These are phyloP conservation scores for Tricholoma matsutake DNA, from an alignment of 768 basidiomycete genomes.

Conservation along the genomic window DNA sequence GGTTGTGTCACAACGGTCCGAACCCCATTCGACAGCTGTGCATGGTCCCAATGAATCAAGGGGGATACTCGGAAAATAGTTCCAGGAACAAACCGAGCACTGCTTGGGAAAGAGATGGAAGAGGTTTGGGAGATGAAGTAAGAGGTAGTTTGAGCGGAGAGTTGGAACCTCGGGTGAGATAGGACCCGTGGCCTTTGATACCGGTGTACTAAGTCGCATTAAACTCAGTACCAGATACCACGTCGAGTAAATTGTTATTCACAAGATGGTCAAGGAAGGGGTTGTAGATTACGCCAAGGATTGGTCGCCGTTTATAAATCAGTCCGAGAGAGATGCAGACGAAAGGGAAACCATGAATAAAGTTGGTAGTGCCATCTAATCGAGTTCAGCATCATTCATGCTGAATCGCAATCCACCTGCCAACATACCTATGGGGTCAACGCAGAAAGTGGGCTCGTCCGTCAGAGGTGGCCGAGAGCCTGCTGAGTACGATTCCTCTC, in stretches of 20 bases:
- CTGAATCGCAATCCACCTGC: neutral
- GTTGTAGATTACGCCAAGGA: conserved; percentile 91
- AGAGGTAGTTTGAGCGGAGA: conserved; percentile 63
- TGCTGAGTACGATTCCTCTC: conserved; percentile 88
- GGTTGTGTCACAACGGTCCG: conserved; percentile 56
- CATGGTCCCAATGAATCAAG: neutral
- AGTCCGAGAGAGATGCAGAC: conserved; percentile 91
- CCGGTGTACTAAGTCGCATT: conserved; percentile 61
- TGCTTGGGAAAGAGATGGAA: conserved; percentile 67
- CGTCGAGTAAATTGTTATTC: conserved; percentile 13
- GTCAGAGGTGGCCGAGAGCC: conserved; percentile 70
- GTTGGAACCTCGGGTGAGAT: conserved; percentile 48
- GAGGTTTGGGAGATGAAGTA: conserved; percentile 51
- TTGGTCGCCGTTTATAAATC: conserved; percentile 75
- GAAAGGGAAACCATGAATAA: conserved; percentile 82
- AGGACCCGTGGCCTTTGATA: conserved; percentile 76
- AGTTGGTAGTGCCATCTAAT: conserved; percentile 85
- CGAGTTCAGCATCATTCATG: neutral
- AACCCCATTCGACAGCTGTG: conserved; percentile 84
- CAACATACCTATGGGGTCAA: conserved; percentile 84
- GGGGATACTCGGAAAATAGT: neutral
- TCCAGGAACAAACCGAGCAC: conserved; percentile 52
- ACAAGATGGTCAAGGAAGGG: conserved; percentile 87
- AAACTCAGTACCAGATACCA: conserved; percentile 1
- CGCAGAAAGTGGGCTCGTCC: conserved; percentile 91